Base-by-base conservation (phyloP, 352 stramenopile species). In the Phytophthora idaei region DNA sequence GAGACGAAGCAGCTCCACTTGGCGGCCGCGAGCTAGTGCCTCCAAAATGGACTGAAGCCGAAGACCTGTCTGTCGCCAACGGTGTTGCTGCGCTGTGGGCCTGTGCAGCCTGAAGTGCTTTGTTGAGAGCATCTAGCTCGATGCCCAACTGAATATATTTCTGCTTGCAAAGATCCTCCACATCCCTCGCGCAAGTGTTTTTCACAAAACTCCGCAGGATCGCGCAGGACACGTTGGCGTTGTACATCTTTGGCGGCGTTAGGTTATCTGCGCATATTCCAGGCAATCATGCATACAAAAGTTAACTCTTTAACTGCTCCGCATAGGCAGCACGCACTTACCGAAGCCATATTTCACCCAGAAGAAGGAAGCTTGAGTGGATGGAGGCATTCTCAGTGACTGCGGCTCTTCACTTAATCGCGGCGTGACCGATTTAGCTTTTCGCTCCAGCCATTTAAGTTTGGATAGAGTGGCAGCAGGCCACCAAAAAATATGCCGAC, bases 281-380 rank as follows among this genome's bases (percentile, higher is more conserved):
- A 21, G 11, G 41, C 28, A 32, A 56, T 11, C 15, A n/a, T 29
- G 29, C 29, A 28, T 12, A 7, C 3, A 21, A 21, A 21, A 21
- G 21, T 21, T 21, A 21, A 21, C 21, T 21, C 21, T 21, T 21
- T 21, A 21, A 21, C 21, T 21, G 21, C 21, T 21, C 21, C 21
- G 21, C 25, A 25, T 15, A 27, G 25, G 14, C 54, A 15, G 34
- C 15, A 55, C 3, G 5, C 3, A 36, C 83, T 36, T 65, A 93
- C 86, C 83, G 47, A 94, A 92, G 64, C 86, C 86, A 81, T 92
- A 92, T 69, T 90, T 92, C 56, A 91, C 77, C 79, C 78, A 92
- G 74, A 92, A 80, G 69, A 94, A 89, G 9, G 72, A 64, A 25
- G 68, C 67, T 39, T 49, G 46, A 37, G 54, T 36, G 17, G 54